Base-by-base conservation (phyloP, 164 flowering plant genomes). In the Berberis thunbergii region DNA sequence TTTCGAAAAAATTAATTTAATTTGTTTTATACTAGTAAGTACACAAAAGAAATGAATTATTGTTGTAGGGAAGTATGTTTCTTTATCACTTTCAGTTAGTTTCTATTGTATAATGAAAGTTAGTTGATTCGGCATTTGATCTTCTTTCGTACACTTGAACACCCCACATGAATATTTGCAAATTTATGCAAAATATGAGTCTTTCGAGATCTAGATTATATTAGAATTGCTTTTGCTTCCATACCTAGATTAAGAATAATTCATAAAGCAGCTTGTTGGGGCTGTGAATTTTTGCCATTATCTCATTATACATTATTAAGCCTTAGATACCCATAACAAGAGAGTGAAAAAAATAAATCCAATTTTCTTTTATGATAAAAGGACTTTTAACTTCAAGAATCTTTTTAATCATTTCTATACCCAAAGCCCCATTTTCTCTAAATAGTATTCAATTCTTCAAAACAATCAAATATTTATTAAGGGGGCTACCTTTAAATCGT, bases 261-360 rank as follows among this genome's bases (percentile, higher is more conserved):
- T 53, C 1, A 9, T 56, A 8, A 50, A 50, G 11, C 12, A 75
- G 71, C 55, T 52, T 64, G 50, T 57, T 50, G 6, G 7, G 59
- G 45, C 40, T 50, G 46, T 66, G 80, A 77, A 73, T 73, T 64
- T 71, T 67, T 77, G 63, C 79, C 73, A 69, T 66, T 61, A 74
- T 74, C 78, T 58, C 64, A 40, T 6, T 64, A 55, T 62, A 62
- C 12, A 69, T 73, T 70, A 68, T 70, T 66, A 59, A 63, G 65
- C 62, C 67, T 42, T 4, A 69, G 70, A 73, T 75, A 59, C 81
- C 75, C 71, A 63, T n/a, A 49, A n/a, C 55, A 26, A 57, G 10
- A 40, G 12, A 5, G 12, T 59, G 11, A 3, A 60, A 0, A 50
- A 48, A 49, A 46, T 65, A 63, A 63, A 61, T 65, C 67, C 56